phyloP scores from a whole-genome alignment of 2,329 filamentous ascomycete genomes.

The Ophidiomyces ophidiicola region DNA sequence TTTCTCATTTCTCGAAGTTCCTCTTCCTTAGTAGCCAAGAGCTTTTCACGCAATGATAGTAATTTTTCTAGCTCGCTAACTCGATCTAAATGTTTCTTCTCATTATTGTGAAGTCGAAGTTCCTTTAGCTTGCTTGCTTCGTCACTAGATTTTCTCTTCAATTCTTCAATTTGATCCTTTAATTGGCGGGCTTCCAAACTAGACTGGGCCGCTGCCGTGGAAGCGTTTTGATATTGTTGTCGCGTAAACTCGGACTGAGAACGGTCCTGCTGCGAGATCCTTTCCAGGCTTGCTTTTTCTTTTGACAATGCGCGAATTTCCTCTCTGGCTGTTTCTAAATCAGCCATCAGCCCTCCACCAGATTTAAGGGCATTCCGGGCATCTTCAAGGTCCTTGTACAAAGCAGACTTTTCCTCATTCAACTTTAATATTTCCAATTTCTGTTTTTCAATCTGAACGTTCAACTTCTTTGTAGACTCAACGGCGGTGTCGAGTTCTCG shows the following conservation, averaged over 20 bases:
- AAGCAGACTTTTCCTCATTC: conserved; percentile 30
- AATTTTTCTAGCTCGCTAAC: conserved; percentile 30
- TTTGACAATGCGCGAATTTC: conserved; percentile 29
- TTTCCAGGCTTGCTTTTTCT: conserved; percentile 26
- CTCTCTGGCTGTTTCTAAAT: conserved; percentile 32
- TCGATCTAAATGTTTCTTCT: conserved; percentile 26
- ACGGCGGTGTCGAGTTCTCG: conserved; percentile 26
- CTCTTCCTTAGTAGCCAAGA: conserved; percentile 34
- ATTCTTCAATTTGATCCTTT: conserved; percentile 26
- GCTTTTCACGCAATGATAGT: conserved; percentile 27
- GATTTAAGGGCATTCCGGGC: conserved; percentile 30
- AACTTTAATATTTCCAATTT: conserved; percentile 30
- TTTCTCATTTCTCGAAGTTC: conserved; percentile 35
- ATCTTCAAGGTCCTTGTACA: conserved; percentile 30
- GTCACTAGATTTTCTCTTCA: conserved; percentile 28
- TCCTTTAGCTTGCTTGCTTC: conserved; percentile 30
- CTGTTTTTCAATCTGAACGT: conserved; percentile 24
- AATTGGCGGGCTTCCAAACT: conserved; percentile 29
- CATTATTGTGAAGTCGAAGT: conserved; percentile 26
- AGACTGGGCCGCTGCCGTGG: conserved; percentile 33
- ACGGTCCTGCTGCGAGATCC: conserved; percentile 31
- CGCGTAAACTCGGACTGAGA: conserved; percentile 37
- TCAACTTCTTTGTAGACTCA: conserved; percentile 21
- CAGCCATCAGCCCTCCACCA: conserved; percentile 30
- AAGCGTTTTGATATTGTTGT: conserved; percentile 37